Conservation (phyloP, 371 early-diverging fungal genomes). For the Rhizomucor miehei region DNA sequence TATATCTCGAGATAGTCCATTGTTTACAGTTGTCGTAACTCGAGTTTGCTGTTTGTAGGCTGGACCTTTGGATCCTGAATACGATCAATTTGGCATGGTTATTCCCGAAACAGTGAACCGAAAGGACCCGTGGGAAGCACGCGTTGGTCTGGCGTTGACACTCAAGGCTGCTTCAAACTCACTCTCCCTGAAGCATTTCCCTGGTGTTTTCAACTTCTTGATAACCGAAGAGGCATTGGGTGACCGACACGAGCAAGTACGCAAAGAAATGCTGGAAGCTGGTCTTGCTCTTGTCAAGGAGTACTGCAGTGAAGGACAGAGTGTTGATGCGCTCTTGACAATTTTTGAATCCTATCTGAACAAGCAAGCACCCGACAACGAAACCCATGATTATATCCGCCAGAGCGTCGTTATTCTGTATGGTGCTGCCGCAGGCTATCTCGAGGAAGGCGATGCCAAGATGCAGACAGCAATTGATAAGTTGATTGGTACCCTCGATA, state of each 20-base stretch:
- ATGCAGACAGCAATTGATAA: constrained; percentile 81
- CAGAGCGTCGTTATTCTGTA: constrained; percentile 91
- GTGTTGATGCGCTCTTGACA: constrained; percentile 63
- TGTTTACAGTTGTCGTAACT: too few relatives aligned
- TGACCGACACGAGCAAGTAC: constrained; percentile 79
- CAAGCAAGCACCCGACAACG: constrained; percentile 53
- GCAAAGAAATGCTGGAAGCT: constrained; percentile 84
- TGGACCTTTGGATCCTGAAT: constrained; percentile 81
- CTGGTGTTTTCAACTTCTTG: constrained; percentile 72
- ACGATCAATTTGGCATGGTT: constrained; percentile 88
- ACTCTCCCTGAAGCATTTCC: constrained; percentile 51
- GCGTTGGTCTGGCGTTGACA: constrained; percentile 78
- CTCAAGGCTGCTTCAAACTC: constrained; percentile 70
- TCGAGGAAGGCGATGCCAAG: constrained; percentile 70
- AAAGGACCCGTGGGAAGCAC: constrained; percentile 79
- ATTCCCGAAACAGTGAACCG: constrained; percentile 82
- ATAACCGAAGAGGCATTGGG: constrained; percentile 84
- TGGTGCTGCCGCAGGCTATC: constrained; percentile 87
- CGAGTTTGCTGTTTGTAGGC: constrained; percentile 39
- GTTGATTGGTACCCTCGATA: constrained; percentile 85
- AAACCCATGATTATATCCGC: constrained; percentile 77
- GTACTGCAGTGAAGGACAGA: constrained; percentile 60
- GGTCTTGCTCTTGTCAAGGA: constrained; percentile 75
- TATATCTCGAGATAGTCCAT: too few relatives aligned
- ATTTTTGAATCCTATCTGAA: constrained; percentile 80